These are phyloP conservation scores for Leucoagaricus sp. DNA, from an alignment of 1,284 basidiomycete genomes.

Conservation along the genomic window DNA sequence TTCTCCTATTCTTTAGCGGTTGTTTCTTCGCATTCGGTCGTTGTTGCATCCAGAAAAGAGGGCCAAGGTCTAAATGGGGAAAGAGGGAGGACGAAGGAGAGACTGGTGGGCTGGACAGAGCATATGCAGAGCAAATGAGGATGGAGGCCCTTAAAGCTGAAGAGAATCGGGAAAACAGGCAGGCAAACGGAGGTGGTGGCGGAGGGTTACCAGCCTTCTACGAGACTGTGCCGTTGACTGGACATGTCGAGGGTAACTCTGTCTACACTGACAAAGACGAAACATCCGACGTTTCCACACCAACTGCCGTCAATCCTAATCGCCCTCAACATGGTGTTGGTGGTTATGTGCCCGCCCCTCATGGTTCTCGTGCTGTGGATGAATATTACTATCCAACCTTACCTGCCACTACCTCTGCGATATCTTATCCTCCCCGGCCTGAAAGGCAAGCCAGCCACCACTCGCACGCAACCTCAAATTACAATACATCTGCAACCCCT, in stretches of 20 bases:
- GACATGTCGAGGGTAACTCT: constrained; percentile 55
- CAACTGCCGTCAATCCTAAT: constrained; percentile 27
- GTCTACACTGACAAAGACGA: constrained; percentile 43
- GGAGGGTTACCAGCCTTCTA: constrained; percentile 74
- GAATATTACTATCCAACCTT: constrained; percentile 60
- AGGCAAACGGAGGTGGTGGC: constrained; percentile 40
- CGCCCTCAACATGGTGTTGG: constrained; percentile 37
- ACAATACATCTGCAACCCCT: constrained; percentile 13
- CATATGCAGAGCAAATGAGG: constrained; percentile 65
- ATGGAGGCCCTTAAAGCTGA: constrained; percentile 83
- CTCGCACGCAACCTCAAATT: constrained; percentile 27
- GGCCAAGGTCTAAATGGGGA: constrained; percentile 21
- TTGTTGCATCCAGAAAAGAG: constrained; percentile 68
- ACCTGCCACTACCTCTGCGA: constrained; percentile 23
- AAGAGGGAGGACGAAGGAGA: constrained; percentile 20
- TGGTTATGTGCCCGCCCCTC: constrained; percentile 64
- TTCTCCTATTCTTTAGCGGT: constrained; percentile 81
- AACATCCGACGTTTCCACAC: constrained; percentile 16
- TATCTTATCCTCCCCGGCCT: constrained; percentile 42
- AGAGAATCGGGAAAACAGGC: constrained; percentile 73
- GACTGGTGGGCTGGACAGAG: constrained; percentile 22
- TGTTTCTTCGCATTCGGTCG: constrained; percentile 83
- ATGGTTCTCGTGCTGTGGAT: constrained; percentile 70
- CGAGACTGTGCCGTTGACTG: constrained; percentile 68
- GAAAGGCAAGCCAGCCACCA: constrained; percentile 42